Percentiles rank a stretch among this genome's conserved stretches.
These are phyloP conservation scores for Citrullus colocynthis DNA, from an alignment of 306 rosid species.

Conservation along the genomic window DNA sequence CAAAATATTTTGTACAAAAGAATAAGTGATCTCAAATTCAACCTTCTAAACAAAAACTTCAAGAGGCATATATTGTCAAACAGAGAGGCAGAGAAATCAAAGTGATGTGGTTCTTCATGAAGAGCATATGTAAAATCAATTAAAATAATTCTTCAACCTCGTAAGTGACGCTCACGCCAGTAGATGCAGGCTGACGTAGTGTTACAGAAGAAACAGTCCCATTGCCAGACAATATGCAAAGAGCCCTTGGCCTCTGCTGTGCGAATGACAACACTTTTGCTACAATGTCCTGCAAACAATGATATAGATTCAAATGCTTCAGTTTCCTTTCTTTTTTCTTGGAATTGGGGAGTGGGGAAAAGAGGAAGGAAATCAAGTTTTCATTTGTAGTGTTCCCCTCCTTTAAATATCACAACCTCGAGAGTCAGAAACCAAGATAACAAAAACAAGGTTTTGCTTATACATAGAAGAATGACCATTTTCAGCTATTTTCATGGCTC, in stretches of 20 bases:
- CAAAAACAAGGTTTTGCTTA: background rate
- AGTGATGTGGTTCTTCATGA: background rate
- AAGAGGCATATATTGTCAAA: background rate
- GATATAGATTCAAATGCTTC: background rate
- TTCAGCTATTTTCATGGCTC: background rate
- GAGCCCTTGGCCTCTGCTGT: slow-evolving; percentile 82
- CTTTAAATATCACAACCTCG: background rate
- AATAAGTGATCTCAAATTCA: background rate
- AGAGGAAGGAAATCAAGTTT: background rate
- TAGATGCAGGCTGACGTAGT: slow-evolving; percentile 82
- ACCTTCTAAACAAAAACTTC: background rate
- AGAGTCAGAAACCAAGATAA: background rate
- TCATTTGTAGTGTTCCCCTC: background rate
- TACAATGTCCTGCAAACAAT: slow-evolving; percentile 64
- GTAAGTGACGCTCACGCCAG: slow-evolving; percentile 43
- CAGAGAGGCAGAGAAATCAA: background rate
- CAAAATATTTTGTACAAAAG: background rate
- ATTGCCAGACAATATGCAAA: slow-evolving; percentile 75
- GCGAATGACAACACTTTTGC: slow-evolving; percentile 61
- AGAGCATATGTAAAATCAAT: background rate
- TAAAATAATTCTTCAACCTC: slow-evolving; percentile 43
- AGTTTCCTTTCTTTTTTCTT: background rate
- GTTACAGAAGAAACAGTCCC: slow-evolving; percentile 72
- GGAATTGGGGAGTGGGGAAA: background rate
- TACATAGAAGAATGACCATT: background rate